A percentile compares a stretch with the other conserved stretches of the same genome.
These are phyloP conservation scores for Cytospora mali DNA, from an alignment of 2,329 filamentous ascomycete genomes.

Conservation along the genomic window DNA sequence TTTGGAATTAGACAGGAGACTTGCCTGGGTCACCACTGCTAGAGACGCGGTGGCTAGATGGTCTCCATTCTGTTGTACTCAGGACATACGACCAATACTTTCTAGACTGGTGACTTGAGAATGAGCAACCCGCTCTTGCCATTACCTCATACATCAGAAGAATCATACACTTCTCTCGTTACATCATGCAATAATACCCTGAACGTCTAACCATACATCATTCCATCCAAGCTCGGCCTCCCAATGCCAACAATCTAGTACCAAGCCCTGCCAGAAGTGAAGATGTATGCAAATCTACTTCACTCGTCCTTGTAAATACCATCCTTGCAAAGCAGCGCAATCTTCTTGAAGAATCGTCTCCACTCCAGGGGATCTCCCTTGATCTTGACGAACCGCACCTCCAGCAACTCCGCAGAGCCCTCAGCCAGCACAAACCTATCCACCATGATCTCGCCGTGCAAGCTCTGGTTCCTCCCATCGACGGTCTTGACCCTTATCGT, in stretches of 20 bases:
- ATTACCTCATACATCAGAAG: conserved; percentile 7
- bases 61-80: background rate
- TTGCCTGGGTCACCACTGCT: background rate
- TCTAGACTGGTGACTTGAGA: background rate
- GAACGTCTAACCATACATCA: background rate
- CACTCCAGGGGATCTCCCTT: conserved; percentile 97
- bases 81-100: background rate
- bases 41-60: background rate
- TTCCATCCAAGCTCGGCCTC: background rate
- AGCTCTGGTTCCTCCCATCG: conserved; percentile 70
- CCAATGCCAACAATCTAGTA: conserved; percentile 4
- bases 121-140: background rate
- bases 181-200: conserved; percentile 10
- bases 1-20: no score
- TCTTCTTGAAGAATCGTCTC: conserved; percentile 94
- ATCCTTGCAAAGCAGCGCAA: conserved; percentile 86
- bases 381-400: conserved; percentile 89
- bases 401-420: conserved; percentile 64
- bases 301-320: conserved; percentile 68
- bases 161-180: conserved; percentile 8
- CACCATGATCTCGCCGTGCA: conserved; percentile 76
- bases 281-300: conserved; percentile 14
- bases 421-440: conserved; percentile 64
- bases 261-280: background rate
- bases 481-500: conserved; percentile 74